Percentiles rank a stretch among this genome's conserved stretches.
phyloP scores from a whole-genome alignment of 78 protist genomes.

The Dictyostelium firmibasis region DNA sequence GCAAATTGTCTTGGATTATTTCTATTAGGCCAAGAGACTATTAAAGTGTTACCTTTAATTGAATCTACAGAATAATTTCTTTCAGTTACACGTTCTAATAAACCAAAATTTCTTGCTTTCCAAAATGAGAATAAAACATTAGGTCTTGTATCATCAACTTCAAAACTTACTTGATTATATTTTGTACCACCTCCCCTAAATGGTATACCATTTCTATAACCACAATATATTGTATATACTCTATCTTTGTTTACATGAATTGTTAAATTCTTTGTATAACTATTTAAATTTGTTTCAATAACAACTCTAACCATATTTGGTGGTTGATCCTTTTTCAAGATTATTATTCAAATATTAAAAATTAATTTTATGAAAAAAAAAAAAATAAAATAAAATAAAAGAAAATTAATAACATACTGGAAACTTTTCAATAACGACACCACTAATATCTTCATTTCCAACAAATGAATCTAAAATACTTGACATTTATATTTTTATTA shows the following conservation, averaged over 20 bases:
- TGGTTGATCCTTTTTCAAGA: slow-evolving; percentile 62
- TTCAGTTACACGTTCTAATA: slow-evolving; percentile 55
- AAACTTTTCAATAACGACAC: slow-evolving; percentile 53
- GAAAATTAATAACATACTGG: background rate
- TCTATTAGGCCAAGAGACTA: slow-evolving; percentile 70
- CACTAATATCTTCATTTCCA: slow-evolving; percentile 70
- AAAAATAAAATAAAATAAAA: background rate
- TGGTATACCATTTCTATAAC: slow-evolving; percentile 50
- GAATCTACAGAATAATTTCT: slow-evolving; percentile 26
- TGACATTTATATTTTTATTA: background rate
- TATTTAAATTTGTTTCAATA: slow-evolving; percentile 38
- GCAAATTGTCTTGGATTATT: background rate
- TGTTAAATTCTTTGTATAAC: slow-evolving; percentile 57
- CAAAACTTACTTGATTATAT: slow-evolving; percentile 6
- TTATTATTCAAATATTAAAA: background rate
- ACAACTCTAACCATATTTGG: slow-evolving; percentile 45
- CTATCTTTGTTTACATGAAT: slow-evolving; percentile 9
- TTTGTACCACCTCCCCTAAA: slow-evolving; percentile 32
- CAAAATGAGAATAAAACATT: slow-evolving; percentile 50
- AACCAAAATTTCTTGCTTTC: slow-evolving; percentile 48
- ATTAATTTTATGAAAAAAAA: background rate
- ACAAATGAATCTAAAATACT: slow-evolving; percentile 43
- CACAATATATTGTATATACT: slow-evolving; percentile 34
- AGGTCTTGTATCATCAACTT: slow-evolving; percentile 36
- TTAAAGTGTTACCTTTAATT: slow-evolving; percentile 23